phyloP scores from a whole-genome alignment of 2,329 filamentous ascomycete species.

The Fusarium xylarioides region DNA sequence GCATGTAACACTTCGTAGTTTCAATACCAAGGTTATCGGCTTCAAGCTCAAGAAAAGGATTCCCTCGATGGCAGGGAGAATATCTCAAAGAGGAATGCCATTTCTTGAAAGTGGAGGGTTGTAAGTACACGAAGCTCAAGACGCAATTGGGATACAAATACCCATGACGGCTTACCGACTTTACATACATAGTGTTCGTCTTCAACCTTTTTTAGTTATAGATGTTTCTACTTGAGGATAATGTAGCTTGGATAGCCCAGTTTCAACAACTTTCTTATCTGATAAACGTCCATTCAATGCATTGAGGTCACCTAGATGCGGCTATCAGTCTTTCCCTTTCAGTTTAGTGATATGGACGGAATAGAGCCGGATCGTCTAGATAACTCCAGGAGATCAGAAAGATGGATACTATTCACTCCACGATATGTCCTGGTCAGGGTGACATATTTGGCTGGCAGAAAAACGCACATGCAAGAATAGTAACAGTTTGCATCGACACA shows the following conservation, averaged over 20 bases:
- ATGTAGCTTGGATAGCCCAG: background rate
- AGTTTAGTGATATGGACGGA: background rate
- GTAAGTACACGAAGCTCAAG: background rate
- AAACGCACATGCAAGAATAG: background rate
- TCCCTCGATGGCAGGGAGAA: background rate
- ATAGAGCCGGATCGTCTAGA: background rate
- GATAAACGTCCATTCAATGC: background rate
- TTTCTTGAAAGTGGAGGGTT: background rate
- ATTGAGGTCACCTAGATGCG: background rate
- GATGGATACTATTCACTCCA: background rate
- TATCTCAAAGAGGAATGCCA: background rate
- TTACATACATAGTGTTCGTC: background rate
- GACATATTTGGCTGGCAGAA: background rate
- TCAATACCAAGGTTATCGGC: background rate
- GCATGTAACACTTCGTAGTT: background rate
- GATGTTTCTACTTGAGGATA: background rate
- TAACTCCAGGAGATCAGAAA: background rate
- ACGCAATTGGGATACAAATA: background rate
- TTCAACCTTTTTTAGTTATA: background rate
- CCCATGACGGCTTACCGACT: background rate
- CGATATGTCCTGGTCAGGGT: background rate
- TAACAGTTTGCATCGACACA: background rate
- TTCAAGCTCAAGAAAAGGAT: background rate
- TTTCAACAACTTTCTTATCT: background rate
- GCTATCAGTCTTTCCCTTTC: background rate